Evolutionary conservation across 306 rosid species (phyloP).

Genomic region (Begonia loranthoides): DNA sequence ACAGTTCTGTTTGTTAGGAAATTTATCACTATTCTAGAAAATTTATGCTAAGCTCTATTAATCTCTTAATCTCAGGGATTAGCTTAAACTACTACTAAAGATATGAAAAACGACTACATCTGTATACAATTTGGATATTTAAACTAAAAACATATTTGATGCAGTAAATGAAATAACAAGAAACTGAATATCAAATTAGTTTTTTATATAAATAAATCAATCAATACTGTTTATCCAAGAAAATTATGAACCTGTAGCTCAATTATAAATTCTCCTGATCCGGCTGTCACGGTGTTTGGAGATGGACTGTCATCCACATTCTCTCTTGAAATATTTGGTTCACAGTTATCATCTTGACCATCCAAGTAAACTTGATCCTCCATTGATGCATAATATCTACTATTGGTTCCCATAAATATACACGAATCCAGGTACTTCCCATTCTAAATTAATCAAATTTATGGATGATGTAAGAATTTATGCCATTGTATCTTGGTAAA

Average conservation of each 20-base stretch:
- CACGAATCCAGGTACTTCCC: slow-evolving; percentile 81
- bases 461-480: slow-evolving; percentile 1
- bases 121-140: too few species aligned
- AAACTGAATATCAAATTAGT: too few species aligned
- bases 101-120: too few species aligned
- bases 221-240: too few species aligned
- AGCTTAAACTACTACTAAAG: too few species aligned
- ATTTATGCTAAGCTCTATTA: too few species aligned
- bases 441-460: slow-evolving; percentile 33
- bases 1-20: too few species aligned
- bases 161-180: too few species aligned
- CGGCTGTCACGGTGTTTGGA: slow-evolving; percentile 23
- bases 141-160: too few species aligned
- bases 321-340: slow-evolving; percentile 19
- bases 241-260: slow-evolving; percentile 55
- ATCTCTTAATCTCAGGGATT: too few species aligned
- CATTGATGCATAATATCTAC: slow-evolving; percentile 65
- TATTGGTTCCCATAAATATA: slow-evolving; percentile 69
- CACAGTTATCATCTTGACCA: slow-evolving; percentile 27
- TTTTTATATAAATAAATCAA: too few species aligned
- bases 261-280: slow-evolving; percentile 40
- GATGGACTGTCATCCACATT: slow-evolving; percentile 21
- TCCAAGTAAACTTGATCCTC: slow-evolving; percentile 62
- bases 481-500: slow-evolving; percentile 1
- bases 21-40: too few species aligned